Conservation (phyloP, 148 eudicot species). For the Tetragonia tetragonoides region DNA sequence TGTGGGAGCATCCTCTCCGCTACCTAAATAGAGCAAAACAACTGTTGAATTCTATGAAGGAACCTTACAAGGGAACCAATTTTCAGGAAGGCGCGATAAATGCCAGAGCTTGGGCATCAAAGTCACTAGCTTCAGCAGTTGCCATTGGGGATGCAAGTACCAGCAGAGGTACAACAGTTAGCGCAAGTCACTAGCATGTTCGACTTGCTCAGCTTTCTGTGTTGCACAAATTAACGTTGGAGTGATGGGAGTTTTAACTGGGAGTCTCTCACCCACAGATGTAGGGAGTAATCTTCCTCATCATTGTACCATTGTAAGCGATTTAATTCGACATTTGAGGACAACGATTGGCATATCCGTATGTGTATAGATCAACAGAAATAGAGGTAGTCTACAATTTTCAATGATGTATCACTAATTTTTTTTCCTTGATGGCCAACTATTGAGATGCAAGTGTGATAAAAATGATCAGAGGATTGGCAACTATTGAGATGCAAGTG, state of each 20-base stretch:
- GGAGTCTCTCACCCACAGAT: constrained; percentile 15
- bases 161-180: constrained; percentile 43
- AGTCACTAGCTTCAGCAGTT: constrained; percentile 81
- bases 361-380: constrained; percentile 35
- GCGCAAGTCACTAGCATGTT: constrained; percentile 28
- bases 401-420: constrained; percentile 25
- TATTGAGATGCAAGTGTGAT: constrained; percentile 12
- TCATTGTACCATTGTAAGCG: constrained; percentile 22
- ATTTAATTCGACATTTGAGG: constrained; percentile 21
- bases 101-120: constrained; percentile 91
- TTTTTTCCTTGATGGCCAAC: background rate
- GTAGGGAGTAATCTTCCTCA: constrained; percentile 23
- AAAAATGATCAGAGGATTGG: background rate
- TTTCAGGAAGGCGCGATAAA: constrained; percentile 83
- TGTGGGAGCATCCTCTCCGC: constrained; percentile 73
- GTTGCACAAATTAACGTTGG: constrained; percentile 2
- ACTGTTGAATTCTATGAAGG: constrained; percentile 48
- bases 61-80: constrained; percentile 73
- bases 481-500: constrained; percentile 4
- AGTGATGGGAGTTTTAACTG: constrained; percentile 10
- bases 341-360: constrained; percentile 10
- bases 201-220: background rate
- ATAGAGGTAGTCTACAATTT: constrained; percentile 16
- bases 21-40: constrained; percentile 56
- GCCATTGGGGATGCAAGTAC: constrained; percentile 73